Base-by-base conservation (phyloP, 2,329 filamentous ascomycete genomes). In the Cordyceps farinosa region DNA sequence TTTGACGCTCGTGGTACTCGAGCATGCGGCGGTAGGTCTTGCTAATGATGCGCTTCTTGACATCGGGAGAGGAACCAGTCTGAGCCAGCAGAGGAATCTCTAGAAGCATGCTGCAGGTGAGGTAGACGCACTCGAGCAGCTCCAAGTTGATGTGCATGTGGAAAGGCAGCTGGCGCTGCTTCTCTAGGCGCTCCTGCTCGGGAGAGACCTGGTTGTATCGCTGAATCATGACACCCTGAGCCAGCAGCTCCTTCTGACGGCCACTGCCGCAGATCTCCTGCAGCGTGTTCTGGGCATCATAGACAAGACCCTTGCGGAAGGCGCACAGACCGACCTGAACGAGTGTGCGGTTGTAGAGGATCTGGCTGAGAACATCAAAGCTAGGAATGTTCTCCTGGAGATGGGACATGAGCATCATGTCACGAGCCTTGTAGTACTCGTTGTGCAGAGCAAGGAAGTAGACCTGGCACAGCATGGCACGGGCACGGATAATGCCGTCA, bases 121-220 rank as follows among this genome's bases (percentile, higher is more conserved):
- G 86, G 81, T 99, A 99, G 66, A 98, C 94, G 74, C 95, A 98
- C 82, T 99, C 95, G 45, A 99, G 86, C 62, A 99, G 87, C 78
- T 99, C 95, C 59, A 99, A 86, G 83, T 99, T 99, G 84, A 99
- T 99, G 85, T 99, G 95, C 92, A 99, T 97, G 83, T 99, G 95
- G 88, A 99, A 99, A 44, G 95, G 95, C 69, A 99, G 86, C 80
- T 99, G 95, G 71, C 95, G 89, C 80, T 98, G 94, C 76, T 95
- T 91, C 82, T 99, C 95, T 45, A 98, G 85, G 69, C 94, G 91
- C 82, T 99, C 95, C 79, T 99, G 95, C 79, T 99, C 95, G 22
- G 95, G 95, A 42, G 93, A 95, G 66, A 99, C 95, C 73, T 97
- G 93, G 72, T 87, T 94, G 81, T 93, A 99, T 70, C 95, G 87